Base-by-base conservation (phyloP, 2,329 filamentous ascomycete genomes). In the Clarireedia homoeocarpa region DNA sequence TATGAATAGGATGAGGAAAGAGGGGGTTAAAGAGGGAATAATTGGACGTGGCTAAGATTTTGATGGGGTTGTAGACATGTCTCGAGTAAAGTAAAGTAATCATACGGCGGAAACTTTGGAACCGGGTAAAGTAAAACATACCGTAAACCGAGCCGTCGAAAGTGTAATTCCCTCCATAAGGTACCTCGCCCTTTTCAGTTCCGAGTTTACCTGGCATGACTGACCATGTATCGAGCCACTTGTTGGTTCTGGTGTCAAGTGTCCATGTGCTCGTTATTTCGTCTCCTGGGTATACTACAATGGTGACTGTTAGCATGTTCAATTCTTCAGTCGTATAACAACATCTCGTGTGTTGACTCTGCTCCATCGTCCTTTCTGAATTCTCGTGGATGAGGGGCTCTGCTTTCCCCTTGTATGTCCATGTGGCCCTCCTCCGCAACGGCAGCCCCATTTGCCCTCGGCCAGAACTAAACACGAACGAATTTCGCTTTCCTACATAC, bases 201-300 rank as follows among this genome's bases (percentile, higher is more conserved):
- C 48, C 48, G n/a, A 39, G 36, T 39, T 12, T 15, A 23, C 40
- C 48, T 7, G 54, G 54, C 10, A 39, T 14, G 3, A 56, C 24
- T 3, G 48, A 52, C 48, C 54, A 56, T 12, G 27, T 46, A 52
- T 52, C 54, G 7, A 52, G 30, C 54, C 54, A 56, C 24, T 39
- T 27, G 12, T 50, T 36, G 6, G 54, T 45, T 7, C 4, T 26
- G 23, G 38, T 30, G 14, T 52, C 27, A 39, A 52, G 48, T 3
- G 23, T 14, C 47, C 26, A 56, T 26, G 17, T 27, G 39, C 54
- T 56, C 36, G 39, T 56, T 39, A 52, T 17, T 30, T 46, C 12
- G 23, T 56, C 48, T 4, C 48, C 54, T 17, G 42, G 30, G 24
- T 53, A 56, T 34, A 48, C 54, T 34, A 34, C 14, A 34, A 12